Evolutionary conservation across 1,284 basidiomycete genomes (phyloP).

Genomic region (Somion occarium): DNA sequence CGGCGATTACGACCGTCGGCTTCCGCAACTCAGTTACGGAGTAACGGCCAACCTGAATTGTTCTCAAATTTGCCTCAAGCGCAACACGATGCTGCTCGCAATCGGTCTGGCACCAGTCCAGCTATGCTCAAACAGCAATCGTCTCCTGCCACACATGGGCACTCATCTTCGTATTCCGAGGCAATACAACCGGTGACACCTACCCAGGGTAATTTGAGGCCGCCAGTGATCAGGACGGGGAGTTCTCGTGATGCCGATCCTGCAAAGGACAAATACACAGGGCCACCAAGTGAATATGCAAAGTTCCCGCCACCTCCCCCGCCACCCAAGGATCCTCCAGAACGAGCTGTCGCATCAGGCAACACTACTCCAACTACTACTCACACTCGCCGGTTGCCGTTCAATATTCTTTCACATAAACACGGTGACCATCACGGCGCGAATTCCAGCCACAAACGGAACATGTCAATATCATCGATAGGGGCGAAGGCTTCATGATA

Average conservation of each 20-base stretch:
- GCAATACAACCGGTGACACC: constrained; percentile 20
- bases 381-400: constrained; percentile 55
- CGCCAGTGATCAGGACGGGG: constrained; percentile 17
- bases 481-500: constrained; percentile 16
- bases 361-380: constrained; percentile 38
- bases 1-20: constrained; percentile 62
- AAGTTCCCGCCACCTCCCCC: constrained; percentile 63
- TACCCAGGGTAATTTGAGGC: constrained; percentile 21
- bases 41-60: constrained; percentile 33
- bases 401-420: constrained; percentile 49
- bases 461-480: constrained; percentile 57
- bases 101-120: constrained; percentile 68
- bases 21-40: constrained; percentile 71
- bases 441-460: constrained; percentile 46
- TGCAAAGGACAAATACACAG: constrained; percentile 45
- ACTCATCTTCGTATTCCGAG: constrained; percentile 26
- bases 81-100: constrained; percentile 44
- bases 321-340: constrained; percentile 19
- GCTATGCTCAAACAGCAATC: constrained; percentile 30
- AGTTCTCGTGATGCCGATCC: constrained; percentile 24
- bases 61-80: constrained; percentile 24
- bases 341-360: constrained; percentile 13
- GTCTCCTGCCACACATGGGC: constrained; percentile 28
- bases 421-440: constrained; percentile 40
- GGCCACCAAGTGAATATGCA: constrained; percentile 65